Conservation (phyloP, 2,329 filamentous ascomycete species). For the Colletotrichum simmondsii region DNA sequence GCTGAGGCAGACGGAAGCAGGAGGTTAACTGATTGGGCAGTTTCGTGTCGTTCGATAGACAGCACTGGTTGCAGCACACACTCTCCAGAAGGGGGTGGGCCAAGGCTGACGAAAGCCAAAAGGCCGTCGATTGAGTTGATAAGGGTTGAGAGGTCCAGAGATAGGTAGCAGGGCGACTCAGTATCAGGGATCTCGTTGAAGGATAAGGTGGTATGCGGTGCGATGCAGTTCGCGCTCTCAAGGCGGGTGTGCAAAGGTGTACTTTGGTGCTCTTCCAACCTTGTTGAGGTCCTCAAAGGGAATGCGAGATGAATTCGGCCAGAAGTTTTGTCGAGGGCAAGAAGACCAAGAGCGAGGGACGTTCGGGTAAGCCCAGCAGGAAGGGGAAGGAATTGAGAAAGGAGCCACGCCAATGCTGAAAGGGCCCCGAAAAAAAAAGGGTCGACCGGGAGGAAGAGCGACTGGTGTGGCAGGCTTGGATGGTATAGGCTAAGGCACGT, state of each 20-base stretch:
- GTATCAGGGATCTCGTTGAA: conserved; percentile 3
- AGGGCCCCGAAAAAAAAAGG: conserved; percentile 28
- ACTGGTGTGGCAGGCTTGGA: conserved; percentile 29
- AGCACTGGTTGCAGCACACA: conserved; percentile 17
- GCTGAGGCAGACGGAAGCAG: background rate
- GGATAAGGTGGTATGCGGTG: background rate
- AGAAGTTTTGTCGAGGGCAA: conserved; percentile 24
- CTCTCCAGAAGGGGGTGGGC: conserved; percentile 27
- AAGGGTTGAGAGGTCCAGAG: conserved; percentile 6
- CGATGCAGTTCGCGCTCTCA: conserved; percentile 1
- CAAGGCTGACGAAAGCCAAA: conserved; percentile 26
- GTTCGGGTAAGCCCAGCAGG: conserved; percentile 31
- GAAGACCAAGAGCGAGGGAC: conserved; percentile 21
- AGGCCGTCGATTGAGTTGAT: conserved; percentile 24
- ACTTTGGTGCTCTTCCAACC: conserved; percentile 9
- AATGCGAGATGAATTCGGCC: conserved; percentile 16
- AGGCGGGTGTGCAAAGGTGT: background rate
- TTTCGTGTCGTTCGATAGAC: conserved; percentile 28
- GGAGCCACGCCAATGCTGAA: conserved; percentile 23
- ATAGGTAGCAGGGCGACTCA: background rate
- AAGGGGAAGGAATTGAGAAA: conserved; percentile 31
- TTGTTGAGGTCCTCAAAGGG: conserved; percentile 6
- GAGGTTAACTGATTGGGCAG: conserved; percentile 18
- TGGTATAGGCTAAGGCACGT: conserved; percentile 28
- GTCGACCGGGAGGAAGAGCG: conserved; percentile 24